Evolutionary conservation across 2,329 filamentous ascomycete genomes (phyloP), one percentile per base, ranked within the genome.

Genomic region (Epichloe hybrida): DNA sequence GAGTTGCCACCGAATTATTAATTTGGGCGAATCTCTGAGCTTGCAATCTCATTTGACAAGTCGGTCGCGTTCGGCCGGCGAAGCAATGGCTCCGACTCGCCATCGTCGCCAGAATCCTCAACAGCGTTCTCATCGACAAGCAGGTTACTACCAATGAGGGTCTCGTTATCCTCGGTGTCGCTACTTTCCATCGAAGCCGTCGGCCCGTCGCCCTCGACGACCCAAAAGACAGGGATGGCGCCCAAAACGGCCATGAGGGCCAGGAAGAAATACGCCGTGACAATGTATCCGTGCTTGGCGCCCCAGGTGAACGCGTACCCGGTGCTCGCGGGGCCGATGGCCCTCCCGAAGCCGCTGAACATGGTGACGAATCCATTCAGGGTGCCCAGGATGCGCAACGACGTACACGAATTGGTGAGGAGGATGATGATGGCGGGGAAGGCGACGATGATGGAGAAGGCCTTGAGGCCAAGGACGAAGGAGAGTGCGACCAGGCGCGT

Each of bases 361-460:
- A 84, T 86, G 0, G 90, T 95, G 0, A 88, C 90, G 54, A 95
- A 81, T 3, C 91, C 93, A 61, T 97, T 97, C 50, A 97, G 70
- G 0, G 90, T 96, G 1, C 89, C 90, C 5, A 97, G 76, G 9
- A 95, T 79, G 42, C 58, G 59, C 15, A 95, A 70, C 50, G 84
- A 89, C 1, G 75, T 69, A 4, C 88, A 88, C 9, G 84, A 88
- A 67, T 96, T 96, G 31, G 90, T 96, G 38, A 97, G 76, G 46
- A 97, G 73, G 58, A 97, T 96, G 5, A 88, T 95, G 27, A 79
- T 84, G 60, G 87, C 93, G 0, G 93, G 91, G 64, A 96, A 96
- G 1, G 85, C 85, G 60, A 96, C 84, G 56, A 94, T 93, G 53
- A 83, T 81, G 39, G 77, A 79, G 50, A 86, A 76, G 9, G 84